Evolutionary conservation across 495 filamentous ascomycete species (phyloP).

Genomic region (Aspergillus biplanus): DNA sequence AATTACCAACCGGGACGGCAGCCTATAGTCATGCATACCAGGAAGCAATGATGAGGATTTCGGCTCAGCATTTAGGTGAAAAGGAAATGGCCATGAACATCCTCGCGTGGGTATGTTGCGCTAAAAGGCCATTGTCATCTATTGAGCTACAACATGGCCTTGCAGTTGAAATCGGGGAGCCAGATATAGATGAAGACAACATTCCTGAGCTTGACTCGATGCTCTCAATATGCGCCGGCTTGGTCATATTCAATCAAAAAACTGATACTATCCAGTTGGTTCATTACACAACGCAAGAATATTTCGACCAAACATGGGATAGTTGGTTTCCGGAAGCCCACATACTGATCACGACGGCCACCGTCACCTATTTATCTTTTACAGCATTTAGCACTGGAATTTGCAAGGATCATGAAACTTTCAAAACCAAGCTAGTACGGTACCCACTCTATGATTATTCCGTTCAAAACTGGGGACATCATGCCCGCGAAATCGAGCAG

Average conservation of each 20-base stretch:
- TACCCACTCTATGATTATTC: neutral
- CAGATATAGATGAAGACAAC: neutral
- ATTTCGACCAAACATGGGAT: neutral
- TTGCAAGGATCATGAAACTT: neutral
- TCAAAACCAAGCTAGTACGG: neutral
- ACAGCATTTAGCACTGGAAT: neutral
- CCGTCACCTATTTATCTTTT: neutral
- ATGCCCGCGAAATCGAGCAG: neutral
- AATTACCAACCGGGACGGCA: neutral
- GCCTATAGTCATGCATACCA: neutral
- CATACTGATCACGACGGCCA: neutral
- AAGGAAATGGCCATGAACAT: neutral
- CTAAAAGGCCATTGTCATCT: neutral
- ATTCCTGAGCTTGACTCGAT: neutral
- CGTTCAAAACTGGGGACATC: neutral
- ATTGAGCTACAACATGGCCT: neutral
- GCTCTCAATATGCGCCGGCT: neutral
- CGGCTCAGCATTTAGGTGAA: neutral
- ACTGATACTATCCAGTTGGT: neutral
- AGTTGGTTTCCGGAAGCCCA: neutral
- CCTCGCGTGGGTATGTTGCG: neutral
- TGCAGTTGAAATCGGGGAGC: neutral
- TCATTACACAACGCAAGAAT: neutral
- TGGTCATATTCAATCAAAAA: neutral
- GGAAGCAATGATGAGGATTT: neutral